These are phyloP conservation scores for Aspergillus cavernicola DNA, from an alignment of 495 filamentous ascomycete species.

Conservation along the genomic window DNA sequence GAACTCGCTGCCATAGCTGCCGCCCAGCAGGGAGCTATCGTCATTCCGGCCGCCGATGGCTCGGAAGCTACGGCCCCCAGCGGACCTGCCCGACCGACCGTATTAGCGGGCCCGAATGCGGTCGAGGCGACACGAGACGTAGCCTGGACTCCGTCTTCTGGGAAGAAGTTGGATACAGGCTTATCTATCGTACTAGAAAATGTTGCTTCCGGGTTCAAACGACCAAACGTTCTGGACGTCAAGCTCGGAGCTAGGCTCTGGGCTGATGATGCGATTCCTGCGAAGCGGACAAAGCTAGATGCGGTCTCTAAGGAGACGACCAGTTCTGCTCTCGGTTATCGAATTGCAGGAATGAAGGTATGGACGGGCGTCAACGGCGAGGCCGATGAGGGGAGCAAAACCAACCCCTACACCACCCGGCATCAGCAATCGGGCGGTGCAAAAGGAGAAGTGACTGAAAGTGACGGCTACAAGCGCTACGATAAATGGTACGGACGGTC, in stretches of 20 bases:
- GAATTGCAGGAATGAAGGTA: conserved; percentile 91
- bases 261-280: conserved; percentile 73
- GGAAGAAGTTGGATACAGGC: conserved; percentile 64
- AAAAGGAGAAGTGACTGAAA: conserved; percentile 37
- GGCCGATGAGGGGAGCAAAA: conserved; percentile 33
- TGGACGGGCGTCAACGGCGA: conserved; percentile 63
- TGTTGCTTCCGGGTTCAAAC: conserved; percentile 72
- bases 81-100: conserved; percentile 4
- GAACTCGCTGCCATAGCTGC: conserved; percentile 42
- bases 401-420: conserved; percentile 41
- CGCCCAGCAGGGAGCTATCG: conserved; percentile 37
- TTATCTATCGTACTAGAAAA: conserved; percentile 85
- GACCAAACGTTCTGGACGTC: conserved; percentile 90
- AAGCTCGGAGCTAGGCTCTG: conserved; percentile 86
- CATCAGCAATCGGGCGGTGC: conserved; percentile 36
- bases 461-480: conserved; percentile 66
- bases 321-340: conserved; percentile 73
- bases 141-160: conserved; percentile 47
- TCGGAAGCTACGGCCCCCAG: conserved; percentile 16
- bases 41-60: conserved; percentile 37
- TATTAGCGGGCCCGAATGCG: conserved; percentile 1
- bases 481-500: conserved; percentile 84
- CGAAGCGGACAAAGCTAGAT: conserved; percentile 78
- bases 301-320: conserved; percentile 76
- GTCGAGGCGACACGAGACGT: conserved; percentile 18